Evolutionary conservation across 257 asterid genomes (phyloP).

Genomic region (Verbascum thapsus): DNA sequence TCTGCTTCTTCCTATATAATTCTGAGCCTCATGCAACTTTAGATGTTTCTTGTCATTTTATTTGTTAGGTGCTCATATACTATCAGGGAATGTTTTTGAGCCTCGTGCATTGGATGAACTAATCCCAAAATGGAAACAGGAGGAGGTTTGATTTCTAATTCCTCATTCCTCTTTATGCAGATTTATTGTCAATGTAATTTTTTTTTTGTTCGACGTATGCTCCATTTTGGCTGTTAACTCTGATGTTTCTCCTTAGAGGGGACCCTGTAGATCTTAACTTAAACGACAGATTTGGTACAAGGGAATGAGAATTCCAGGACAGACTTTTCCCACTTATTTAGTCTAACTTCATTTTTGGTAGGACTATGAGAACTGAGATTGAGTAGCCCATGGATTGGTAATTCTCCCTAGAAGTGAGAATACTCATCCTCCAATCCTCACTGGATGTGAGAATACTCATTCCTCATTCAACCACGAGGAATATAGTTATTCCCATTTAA

Average conservation of each 20-base stretch:
- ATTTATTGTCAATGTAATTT: conserved; percentile 6
- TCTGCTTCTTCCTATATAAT: conserved; percentile 16
- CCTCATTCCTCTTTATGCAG: conserved; percentile 1
- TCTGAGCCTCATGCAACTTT: conserved; percentile 17
- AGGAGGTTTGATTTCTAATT: conserved; percentile 55
- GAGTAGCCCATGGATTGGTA: too few relatives aligned
- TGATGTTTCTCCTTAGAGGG: neutral
- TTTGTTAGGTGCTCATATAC: conserved; percentile 80
- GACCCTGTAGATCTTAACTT: conserved; percentile 11
- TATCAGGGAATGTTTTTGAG: conserved; percentile 97
- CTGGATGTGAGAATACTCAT: too few relatives aligned
- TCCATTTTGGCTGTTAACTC: conserved; percentile 10
- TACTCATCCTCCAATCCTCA: too few relatives aligned
- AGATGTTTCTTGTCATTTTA: conserved; percentile 23
- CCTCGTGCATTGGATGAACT: conserved; percentile 94
- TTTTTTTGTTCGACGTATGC: neutral
- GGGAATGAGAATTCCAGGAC: too few relatives aligned
- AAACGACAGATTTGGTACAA: too few relatives aligned
- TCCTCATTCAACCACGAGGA: too few relatives aligned
- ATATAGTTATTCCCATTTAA: too few relatives aligned
- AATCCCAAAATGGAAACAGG: conserved; percentile 83
- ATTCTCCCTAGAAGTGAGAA: too few relatives aligned
- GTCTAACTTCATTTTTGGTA: too few relatives aligned
- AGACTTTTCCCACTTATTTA: too few relatives aligned
- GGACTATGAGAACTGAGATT: too few relatives aligned